Evolutionary conservation across 306 rosid species (phyloP).

Genomic region (Coriaria nepalensis): DNA sequence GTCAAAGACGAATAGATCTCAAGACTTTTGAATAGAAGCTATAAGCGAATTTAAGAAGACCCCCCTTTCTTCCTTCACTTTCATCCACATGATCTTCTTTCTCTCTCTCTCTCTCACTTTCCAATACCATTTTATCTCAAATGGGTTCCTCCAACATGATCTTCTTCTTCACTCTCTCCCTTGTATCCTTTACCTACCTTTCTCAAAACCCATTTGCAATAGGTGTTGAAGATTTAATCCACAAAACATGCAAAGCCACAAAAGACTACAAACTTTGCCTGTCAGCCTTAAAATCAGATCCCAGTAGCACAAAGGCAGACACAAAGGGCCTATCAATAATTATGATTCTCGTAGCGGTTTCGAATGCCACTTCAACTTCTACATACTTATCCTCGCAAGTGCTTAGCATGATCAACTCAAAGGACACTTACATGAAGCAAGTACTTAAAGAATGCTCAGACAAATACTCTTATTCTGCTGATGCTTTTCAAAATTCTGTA

Average conservation of each 20-base stretch:
- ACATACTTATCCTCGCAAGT: conserved; percentile 54
- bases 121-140: background rate
- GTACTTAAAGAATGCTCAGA: conserved; percentile 63
- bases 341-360: conserved; percentile 42
- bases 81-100: background rate
- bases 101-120: background rate
- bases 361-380: conserved; percentile 67
- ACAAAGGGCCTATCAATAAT: conserved; percentile 57
- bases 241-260: conserved; percentile 65
- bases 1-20: no score
- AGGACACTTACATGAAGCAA: conserved; percentile 21
- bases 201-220: conserved; percentile 14
- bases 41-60: no score
- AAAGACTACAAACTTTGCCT: conserved; percentile 55
- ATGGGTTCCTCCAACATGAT: conserved; percentile 25
- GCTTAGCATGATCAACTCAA: conserved; percentile 13
- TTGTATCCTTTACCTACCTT: conserved; percentile 7
- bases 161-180: conserved; percentile 20
- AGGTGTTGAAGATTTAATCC: conserved; percentile 50
- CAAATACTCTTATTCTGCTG: conserved; percentile 48
- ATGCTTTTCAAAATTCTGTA: conserved; percentile 45
- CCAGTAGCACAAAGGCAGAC: conserved; percentile 47
- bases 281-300: conserved; percentile 53
- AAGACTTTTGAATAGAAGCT: no score
- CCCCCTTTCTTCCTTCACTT: conserved; percentile 1